phyloP scores from a whole-genome alignment of 345 rosid genomes.

The Erodium maritimum region DNA sequence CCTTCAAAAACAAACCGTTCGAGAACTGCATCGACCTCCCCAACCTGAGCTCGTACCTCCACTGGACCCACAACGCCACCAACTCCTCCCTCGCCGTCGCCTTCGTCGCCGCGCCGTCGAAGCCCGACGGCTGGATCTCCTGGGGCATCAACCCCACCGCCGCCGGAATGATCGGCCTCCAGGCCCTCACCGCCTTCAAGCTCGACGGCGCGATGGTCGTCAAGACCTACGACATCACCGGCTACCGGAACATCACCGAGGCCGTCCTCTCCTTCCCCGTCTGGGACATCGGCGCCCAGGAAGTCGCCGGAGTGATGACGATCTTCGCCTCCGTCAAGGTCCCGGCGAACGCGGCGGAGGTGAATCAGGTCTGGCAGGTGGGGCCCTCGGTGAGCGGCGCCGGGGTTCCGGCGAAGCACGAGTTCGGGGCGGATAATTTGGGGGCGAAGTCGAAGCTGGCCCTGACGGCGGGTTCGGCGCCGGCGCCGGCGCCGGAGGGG shows the following conservation, averaged over 20 bases:
- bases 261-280: conserved; percentile 35
- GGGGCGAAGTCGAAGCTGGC: conserved; percentile 14
- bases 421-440: conserved; percentile 11
- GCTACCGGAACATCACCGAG: conserved; percentile 12
- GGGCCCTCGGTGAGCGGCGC: conserved; percentile 29
- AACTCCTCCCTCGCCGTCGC: conserved; percentile 76
- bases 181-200: conserved; percentile 48
- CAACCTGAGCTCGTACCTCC: conserved; percentile 36
- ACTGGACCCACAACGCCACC: conserved; percentile 50
- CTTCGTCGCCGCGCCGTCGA: conserved; percentile 44
- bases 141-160: conserved; percentile 71
- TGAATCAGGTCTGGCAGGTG: conserved; percentile 87
- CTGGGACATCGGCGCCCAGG: conserved; percentile 43
- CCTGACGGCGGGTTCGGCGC: conserved; percentile 9
- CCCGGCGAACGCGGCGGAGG: conserved; percentile 24
- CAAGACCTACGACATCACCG: conserved; percentile 46
- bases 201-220: conserved; percentile 15
- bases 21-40: conserved; percentile 42
- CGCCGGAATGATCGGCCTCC: conserved; percentile 49
- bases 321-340: conserved; percentile 50
- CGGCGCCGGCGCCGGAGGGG: neutral
- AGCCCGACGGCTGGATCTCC: conserved; percentile 49
- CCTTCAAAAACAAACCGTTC: conserved; percentile 19
- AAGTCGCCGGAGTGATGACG: conserved; percentile 17
- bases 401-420: conserved; percentile 29